Base-by-base conservation (phyloP, 2,329 filamentous ascomycete genomes). In the Fusarium hostae region DNA sequence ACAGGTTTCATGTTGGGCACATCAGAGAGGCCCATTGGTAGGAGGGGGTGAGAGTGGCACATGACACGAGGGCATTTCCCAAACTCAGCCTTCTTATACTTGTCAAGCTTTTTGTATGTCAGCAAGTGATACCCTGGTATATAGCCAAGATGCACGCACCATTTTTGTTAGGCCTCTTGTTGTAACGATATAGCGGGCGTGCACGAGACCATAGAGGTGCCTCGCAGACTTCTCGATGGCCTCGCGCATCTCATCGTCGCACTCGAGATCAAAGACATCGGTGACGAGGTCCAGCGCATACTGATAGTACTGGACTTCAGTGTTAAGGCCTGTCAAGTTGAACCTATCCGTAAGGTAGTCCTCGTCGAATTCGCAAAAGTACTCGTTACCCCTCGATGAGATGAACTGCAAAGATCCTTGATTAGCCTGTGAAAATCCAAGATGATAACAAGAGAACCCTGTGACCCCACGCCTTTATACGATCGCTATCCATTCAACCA, bases 291-390 rank as follows among this genome's bases (percentile, higher is more conserved):
- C 96, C 48, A 99, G 89, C 20, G 96, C 96, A 89, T 99, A 98
- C 83, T 99, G 96, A 79, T 99, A 99, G 86, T 98, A 98, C 79
- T 97, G 94, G 18, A 99, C 96, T 81, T 99, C 96, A 39, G 94
- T 95, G 83, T 98, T 98, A 55, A 99, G 89, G 40, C 96, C 96
- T 1, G 96, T 99, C 68, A 99, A 86, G 84, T 99, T 99, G 88
- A 99, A 99, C 55, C 96, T 91, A 82, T 99, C 96, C 56, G 95
- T 98, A 50, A 99, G 88, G 82, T 99, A 99, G 78, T 99, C 96
- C 82, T 99, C 96, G 82, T 99, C 96, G 78, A 99, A 98, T 81
- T 99, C 96, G 88, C 96, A 99, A 79, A 98, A 99, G 84, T 99
- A 99, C 81, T 99, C 96, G 83, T 99, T 98, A 73, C 96, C 96